Evolutionary conservation across 2,329 filamentous ascomycete species (phyloP).

Genomic region (Beauveria caledonica): DNA sequence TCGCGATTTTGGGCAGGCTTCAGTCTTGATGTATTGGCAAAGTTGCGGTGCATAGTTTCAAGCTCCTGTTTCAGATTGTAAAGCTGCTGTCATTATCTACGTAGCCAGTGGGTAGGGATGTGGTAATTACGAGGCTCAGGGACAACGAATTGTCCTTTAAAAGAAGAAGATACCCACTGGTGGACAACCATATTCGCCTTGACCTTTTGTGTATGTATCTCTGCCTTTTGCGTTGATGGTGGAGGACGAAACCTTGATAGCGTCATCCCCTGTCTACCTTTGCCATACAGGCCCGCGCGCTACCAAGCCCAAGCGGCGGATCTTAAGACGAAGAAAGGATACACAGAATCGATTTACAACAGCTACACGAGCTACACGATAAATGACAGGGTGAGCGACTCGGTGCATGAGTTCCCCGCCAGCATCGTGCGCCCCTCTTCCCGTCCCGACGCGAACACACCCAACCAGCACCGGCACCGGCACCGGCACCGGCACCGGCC

Average conservation of each 20-base stretch:
- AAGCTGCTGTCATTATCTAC: neutral
- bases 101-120: neutral
- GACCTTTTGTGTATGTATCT: too few relatives aligned
- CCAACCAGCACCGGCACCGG: neutral
- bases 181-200: too few relatives aligned
- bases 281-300: neutral
- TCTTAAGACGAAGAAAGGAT: neutral
- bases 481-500: neutral
- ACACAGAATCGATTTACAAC: too few relatives aligned
- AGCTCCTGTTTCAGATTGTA: neutral
- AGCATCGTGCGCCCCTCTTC: too few relatives aligned
- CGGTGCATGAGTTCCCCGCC: too few relatives aligned
- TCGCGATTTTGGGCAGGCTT: neutral
- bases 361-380: too few relatives aligned
- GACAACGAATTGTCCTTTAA: neutral
- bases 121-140: neutral
- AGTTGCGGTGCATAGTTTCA: neutral
- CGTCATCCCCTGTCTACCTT: neutral
- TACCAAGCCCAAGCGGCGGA: neutral
- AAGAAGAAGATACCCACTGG: neutral
- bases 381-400: neutral
- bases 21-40: neutral
- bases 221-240: neutral
- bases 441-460: too few relatives aligned
- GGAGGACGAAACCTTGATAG: neutral